Evolutionary conservation across 2,329 filamentous ascomycete species (phyloP), one percentile per base, ranked within the genome.

Genomic region (Pseudogymnoascus sp.): DNA sequence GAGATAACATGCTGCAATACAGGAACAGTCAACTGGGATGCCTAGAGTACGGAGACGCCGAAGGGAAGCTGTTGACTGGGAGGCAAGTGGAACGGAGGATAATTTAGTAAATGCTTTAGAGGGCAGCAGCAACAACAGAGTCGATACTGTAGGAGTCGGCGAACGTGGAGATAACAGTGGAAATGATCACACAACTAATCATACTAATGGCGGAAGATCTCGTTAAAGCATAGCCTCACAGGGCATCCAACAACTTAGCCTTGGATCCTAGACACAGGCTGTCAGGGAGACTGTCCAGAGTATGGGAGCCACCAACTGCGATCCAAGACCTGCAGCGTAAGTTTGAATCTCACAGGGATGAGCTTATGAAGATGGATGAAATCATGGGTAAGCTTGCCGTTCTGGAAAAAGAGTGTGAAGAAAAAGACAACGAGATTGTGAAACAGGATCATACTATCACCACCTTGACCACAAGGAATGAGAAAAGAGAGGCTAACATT

Each of bases 251-350:
- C 33, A 65, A 64, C 5, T 38, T 35, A 61, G 37, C 37, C 62
- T 65, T 35, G 62, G 59, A 60, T 59, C 59, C 33, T 64, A 61
- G 63, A 64, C 56, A 38, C 38, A 66, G 50, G 64, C 64, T 42
- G 59, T 65, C 14, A 33, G 33, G 35, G 64, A 65, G 37, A 53
- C 25, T 62, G 38, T 65, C 62, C n/a, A 64, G 35, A 50, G 44
- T 21, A 65, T 64, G 50, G 50, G 62, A 40, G 60, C 44, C 40
- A 25, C 60, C 44, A 62, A 65, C 35, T 63, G 62, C 47, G 35
- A 62, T 65, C 23, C 28, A 47, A 21, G 62, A 38, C 59, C 47
- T 65, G 42, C 31, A 65, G 31, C 42, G 16, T 16, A 61, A 59
- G 25, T 63, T 65, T n/a, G 59, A 14, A 25, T 37, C n/a, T 11